Evolutionary conservation across 257 asterid genomes (phyloP).

Genomic region (Lantana camara): DNA sequence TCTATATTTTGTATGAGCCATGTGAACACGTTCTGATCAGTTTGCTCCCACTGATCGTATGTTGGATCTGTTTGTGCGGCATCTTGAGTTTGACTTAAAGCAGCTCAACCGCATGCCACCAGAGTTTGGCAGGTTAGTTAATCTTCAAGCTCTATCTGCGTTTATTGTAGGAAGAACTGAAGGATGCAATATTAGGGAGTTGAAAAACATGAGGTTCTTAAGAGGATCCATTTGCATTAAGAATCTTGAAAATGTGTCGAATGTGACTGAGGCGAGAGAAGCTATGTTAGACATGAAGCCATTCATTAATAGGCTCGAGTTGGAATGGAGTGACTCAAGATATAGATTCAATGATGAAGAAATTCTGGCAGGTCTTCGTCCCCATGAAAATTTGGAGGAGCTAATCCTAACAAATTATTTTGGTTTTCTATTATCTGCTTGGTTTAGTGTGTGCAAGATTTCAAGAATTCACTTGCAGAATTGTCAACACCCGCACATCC

Average conservation of each 20-base stretch:
- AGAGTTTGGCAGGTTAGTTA: conserved; percentile 36
- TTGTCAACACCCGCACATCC: conserved; percentile 27
- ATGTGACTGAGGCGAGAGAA: conserved; percentile 29
- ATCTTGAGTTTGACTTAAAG: conserved; percentile 28
- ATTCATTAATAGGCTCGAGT: conserved; percentile 33
- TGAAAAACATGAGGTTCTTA: conserved; percentile 36
- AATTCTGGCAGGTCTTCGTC: conserved; percentile 43
- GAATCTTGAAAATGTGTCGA: conserved; percentile 38
- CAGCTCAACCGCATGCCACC: conserved; percentile 30
- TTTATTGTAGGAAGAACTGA: conserved; percentile 32
- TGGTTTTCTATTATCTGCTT: conserved; percentile 36
- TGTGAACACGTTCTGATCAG: too few relatives aligned
- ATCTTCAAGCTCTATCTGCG: conserved; percentile 36
- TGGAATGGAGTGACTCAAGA: conserved; percentile 36
- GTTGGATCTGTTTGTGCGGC: conserved; percentile 33
- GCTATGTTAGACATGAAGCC: conserved; percentile 36
- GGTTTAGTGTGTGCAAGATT: conserved; percentile 36
- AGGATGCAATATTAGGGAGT: conserved; percentile 37
- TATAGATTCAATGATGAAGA: conserved; percentile 17
- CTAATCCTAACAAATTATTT: conserved; percentile 30
- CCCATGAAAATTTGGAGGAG: conserved; percentile 45
- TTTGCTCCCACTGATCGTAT: too few relatives aligned
- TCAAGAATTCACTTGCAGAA: conserved; percentile 33
- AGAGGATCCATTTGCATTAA: conserved; percentile 40
- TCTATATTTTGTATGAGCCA: too few relatives aligned